Percentiles rank a stretch among this genome's conserved stretches.
These are phyloP conservation scores for Porcisia deanei DNA, from an alignment of 208 protist genomes.

Conservation along the genomic window DNA sequence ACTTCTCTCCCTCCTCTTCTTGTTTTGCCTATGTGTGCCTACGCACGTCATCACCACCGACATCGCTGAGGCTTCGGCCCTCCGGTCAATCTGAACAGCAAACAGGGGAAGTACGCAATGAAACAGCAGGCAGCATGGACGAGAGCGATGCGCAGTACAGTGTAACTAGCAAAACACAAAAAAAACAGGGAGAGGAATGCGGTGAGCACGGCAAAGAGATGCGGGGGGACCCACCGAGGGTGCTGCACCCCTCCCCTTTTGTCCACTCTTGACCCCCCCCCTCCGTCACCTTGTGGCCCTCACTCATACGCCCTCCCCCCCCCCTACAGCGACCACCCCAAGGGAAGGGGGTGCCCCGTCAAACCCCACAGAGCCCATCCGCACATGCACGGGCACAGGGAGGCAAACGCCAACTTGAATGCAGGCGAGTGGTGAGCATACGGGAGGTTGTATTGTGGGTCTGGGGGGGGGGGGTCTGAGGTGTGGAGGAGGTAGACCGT, in stretches of 20 bases:
- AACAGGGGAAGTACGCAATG: not conserved
- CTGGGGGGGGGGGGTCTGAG: no score
- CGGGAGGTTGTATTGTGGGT: no score
- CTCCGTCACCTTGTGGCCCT: not conserved
- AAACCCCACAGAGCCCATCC: no score
- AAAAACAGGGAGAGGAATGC: not conserved
- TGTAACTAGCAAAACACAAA: not conserved
- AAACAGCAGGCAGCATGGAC: not conserved
- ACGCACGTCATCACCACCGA: not conserved
- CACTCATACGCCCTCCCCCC: not conserved
- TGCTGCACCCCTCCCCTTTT: not conserved
- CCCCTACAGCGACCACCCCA: not conserved
- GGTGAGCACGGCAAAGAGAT: constrained; percentile 13
- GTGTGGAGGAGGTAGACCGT: not conserved
- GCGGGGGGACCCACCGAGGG: constrained; percentile 21
- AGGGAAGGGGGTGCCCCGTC: no score
- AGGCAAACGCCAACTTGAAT: not conserved
- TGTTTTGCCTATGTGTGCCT: not conserved
- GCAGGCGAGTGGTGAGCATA: not conserved
- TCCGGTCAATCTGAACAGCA: not conserved
- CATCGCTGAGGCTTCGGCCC: not conserved
- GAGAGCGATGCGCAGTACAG: not conserved
- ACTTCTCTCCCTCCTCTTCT: not conserved
- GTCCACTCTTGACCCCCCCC: not conserved
- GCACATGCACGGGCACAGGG: not conserved